Percentiles rank a stretch among this genome's conserved stretches.
phyloP scores from a whole-genome alignment of 176 grass and related monocot genomes.

The Eleusine indica region DNA sequence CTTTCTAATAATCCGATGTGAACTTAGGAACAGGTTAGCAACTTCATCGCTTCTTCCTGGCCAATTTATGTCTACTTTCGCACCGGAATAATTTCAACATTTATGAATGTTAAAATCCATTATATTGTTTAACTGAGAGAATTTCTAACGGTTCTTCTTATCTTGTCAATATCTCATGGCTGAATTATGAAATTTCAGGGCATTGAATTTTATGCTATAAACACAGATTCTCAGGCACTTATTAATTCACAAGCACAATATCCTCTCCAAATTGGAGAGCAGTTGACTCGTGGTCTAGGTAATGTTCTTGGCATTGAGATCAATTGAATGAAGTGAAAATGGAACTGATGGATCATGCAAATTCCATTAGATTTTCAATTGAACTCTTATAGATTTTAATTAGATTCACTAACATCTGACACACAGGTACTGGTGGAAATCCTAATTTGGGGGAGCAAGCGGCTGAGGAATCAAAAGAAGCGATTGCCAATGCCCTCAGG shows the following conservation, averaged over 20 bases:
- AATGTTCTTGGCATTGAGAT: conserved; percentile 8
- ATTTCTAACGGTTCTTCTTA: not conserved
- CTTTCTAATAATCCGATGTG: not conserved
- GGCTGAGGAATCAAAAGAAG: conserved; percentile 92
- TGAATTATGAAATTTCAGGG: conserved; percentile 65
- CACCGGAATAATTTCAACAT: too few species aligned
- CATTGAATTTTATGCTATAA: conserved; percentile 90
- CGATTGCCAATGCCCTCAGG: conserved; percentile 68
- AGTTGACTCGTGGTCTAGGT: conserved; percentile 93
- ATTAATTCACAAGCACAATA: conserved; percentile 77
- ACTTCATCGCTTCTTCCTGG: too few species aligned
- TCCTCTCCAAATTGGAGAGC: conserved; percentile 95
- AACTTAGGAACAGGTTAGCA: not conserved
- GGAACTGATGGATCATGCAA: not conserved
- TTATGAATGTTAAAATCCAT: not conserved
- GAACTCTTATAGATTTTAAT: not conserved
- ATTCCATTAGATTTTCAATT: not conserved
- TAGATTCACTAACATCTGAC: conserved; percentile 15
- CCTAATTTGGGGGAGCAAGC: conserved; percentile 89
- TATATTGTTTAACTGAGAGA: not conserved
- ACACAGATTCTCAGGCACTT: conserved; percentile 93
- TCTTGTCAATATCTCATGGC: conserved; percentile 9
- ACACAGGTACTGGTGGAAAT: conserved; percentile 85
- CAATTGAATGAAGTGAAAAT: not conserved
- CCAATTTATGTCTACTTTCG: too few species aligned